These are phyloP conservation scores for Primulina tabacum DNA, from an alignment of 257 asterid species.

Conservation along the genomic window DNA sequence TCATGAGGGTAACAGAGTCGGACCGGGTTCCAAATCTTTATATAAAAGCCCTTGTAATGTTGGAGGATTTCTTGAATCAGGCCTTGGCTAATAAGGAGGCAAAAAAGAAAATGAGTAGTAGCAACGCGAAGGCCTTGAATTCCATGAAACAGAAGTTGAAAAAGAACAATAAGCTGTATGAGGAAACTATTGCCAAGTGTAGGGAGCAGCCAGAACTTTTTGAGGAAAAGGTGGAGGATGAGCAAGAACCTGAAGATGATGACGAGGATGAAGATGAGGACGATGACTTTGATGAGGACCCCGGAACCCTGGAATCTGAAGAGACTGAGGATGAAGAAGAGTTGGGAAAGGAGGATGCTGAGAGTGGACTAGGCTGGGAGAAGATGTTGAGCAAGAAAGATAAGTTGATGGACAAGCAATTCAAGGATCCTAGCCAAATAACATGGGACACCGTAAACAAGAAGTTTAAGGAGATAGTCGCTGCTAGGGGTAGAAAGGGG, in stretches of 20 bases:
- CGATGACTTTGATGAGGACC: constrained; percentile 44
- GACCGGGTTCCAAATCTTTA: constrained; percentile 69
- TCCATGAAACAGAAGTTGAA: constrained; percentile 91
- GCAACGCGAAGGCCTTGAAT: constrained; percentile 92
- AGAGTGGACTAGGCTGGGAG: constrained; percentile 65
- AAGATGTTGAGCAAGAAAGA: constrained; percentile 85
- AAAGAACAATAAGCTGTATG: constrained; percentile 79
- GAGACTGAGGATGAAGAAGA: constrained; percentile 55
- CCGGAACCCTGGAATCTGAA: constrained; percentile 34
- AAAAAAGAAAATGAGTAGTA: constrained; percentile 94
- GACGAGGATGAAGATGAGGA: constrained; percentile 56
- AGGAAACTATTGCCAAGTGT: constrained; percentile 67
- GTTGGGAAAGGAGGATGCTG: constrained; percentile 31
- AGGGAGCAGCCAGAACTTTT: constrained; percentile 83
- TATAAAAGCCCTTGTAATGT: constrained; percentile 84
- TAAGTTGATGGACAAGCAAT: constrained; percentile 85
- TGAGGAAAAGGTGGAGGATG: constrained; percentile 64
- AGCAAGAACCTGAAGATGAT: constrained; percentile 57
- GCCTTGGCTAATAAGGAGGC: constrained; percentile 89
- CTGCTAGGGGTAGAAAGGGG: constrained; percentile 93
- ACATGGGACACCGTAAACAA: constrained; percentile 94
- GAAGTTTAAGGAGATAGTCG: constrained; percentile 83
- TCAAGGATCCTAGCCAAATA: constrained; percentile 80
- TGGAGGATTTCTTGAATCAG: constrained; percentile 81
- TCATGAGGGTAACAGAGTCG: constrained; percentile 74